Base-by-base conservation (phyloP, 2,329 filamentous ascomycete genomes). In the Fusarium coicis region DNA sequence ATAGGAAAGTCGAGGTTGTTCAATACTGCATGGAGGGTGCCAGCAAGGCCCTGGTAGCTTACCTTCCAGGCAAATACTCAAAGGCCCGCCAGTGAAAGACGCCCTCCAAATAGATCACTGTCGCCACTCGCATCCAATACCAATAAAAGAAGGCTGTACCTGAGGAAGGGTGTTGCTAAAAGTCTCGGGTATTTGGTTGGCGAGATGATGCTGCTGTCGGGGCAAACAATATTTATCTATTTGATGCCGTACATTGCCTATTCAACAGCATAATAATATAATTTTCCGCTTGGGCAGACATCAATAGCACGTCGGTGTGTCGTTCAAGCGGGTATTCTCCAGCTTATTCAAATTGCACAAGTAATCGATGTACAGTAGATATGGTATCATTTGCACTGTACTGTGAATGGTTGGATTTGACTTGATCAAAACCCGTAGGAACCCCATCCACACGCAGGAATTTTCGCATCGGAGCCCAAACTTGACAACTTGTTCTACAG, bases 11-110 rank as follows among this genome's bases (percentile, higher is more conserved):
- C 23, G 90, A 92, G 49, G 91, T 96, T 32, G 90, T 93, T 54
- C 96, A 99, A 84, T 98, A 98, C 80, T 97, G 95, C 79, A 93
- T 97, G 84, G 88, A 93, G 76, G 94, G 95, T 18, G 93, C 93
- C 11, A 98, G 95, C 81, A 98, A 98, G 83, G 93, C 92, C 60
- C 82, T 92, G 81, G 89, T 91, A n/a, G 89, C 87, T 36, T 92
- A 90, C 75, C 83, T 91, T 28, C 88, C 88, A 8, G 81, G 77
- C 9, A 75, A 42, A n/a, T 64, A 70, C 49, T 49, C 52, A 16
- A 30, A 63, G 32, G 32, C 40, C 21, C 32, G 50, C 32, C 43
- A 69, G 18, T 74, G 53, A 74, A 60, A 12, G 30, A 66, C 54
- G 34, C 40, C 28, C 26, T 32, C 16, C 37, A 18, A 36, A 16